Percentiles rank a stretch among this genome's conserved stretches.
These are phyloP conservation scores for Trichoderma sp. DNA, from an alignment of 2,329 filamentous ascomycete genomes.

Conservation along the genomic window DNA sequence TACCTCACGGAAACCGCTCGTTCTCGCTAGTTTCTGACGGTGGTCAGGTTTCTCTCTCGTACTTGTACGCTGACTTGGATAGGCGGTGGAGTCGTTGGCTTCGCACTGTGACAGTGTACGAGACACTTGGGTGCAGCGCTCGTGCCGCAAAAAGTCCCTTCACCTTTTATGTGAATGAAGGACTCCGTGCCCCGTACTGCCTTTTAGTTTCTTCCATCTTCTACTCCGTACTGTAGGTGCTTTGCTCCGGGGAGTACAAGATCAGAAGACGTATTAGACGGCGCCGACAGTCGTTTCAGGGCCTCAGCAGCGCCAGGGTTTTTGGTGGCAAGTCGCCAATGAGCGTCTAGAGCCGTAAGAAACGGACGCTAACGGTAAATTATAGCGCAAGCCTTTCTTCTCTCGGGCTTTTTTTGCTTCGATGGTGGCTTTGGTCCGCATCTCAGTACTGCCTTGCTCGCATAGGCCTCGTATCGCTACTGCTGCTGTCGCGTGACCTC, in stretches of 20 bases:
- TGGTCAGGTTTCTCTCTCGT: not conserved
- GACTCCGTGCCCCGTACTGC: not conserved
- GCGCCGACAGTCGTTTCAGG: constrained; percentile 12
- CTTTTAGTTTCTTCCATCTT: not conserved
- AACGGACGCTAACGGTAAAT: constrained; percentile 21
- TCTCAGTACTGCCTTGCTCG: not conserved
- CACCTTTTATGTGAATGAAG: not conserved
- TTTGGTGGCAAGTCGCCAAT: constrained; percentile 7
- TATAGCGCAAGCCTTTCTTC: not conserved
- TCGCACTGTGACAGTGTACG: not conserved
- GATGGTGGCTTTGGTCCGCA: not conserved
- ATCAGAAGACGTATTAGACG: constrained; percentile 2
- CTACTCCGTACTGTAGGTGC: not conserved
- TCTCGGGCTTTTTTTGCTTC: not conserved
- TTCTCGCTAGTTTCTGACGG: not conserved
- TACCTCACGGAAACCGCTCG: not conserved
- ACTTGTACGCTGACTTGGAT: not conserved
- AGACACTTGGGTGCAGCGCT: not conserved
- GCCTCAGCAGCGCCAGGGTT: not conserved
- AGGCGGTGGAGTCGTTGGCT: not conserved
- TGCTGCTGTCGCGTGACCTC: constrained; percentile 9
- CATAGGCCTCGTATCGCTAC: not conserved
- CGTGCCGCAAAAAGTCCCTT: not conserved
- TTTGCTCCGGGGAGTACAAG: not conserved
- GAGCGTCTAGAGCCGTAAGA: constrained; percentile 1